Percentiles rank a stretch among this genome's conserved stretches.
Evolutionary conservation across 1,284 basidiomycete genomes (phyloP).

Genomic region (Ceratobasidium sp.): DNA sequence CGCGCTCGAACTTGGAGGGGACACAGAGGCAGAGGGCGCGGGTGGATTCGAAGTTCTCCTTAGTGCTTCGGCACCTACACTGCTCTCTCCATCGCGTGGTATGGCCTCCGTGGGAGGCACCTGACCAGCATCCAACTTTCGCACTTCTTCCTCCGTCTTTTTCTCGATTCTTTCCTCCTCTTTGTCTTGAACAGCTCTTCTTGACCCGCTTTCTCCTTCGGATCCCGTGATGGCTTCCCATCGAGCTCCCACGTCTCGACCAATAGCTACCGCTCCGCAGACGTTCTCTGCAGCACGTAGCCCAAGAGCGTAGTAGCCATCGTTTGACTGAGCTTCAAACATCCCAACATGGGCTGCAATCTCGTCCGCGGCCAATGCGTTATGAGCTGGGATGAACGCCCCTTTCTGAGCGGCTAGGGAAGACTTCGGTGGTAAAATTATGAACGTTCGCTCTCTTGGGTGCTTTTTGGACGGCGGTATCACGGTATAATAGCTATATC

Average conservation of each 20-base stretch:
- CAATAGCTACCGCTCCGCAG: constrained; percentile 54
- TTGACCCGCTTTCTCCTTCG: constrained; percentile 33
- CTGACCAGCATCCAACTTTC: constrained; percentile 40
- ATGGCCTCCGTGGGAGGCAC: constrained; percentile 31
- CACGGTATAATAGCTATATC: constrained; percentile 80
- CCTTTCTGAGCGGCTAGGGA: constrained; percentile 65
- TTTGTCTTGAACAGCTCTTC: constrained; percentile 45
- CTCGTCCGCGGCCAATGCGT: constrained; percentile 81
- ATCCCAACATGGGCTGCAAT: constrained; percentile 90
- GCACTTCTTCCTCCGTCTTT: constrained; percentile 46
- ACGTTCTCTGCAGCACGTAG: constrained; percentile 67
- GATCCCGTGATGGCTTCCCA: constrained; percentile 44
- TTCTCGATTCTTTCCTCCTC: constrained; percentile 44
- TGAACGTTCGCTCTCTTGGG: constrained; percentile 76
- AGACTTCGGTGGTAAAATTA: constrained; percentile 74
- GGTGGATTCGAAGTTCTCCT: constrained; percentile 6
- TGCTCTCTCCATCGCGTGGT: constrained; percentile 25
- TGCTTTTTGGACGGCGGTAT: constrained; percentile 71
- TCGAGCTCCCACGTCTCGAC: constrained; percentile 49
- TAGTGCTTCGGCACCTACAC: constrained; percentile 21
- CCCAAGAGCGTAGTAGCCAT: constrained; percentile 91
- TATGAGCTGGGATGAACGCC: constrained; percentile 72
- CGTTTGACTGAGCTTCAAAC: constrained; percentile 87
- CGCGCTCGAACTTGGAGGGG: not conserved
- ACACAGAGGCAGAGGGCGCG: not conserved